Base-by-base conservation (phyloP, 23 red algal species). In the Gracilaria domingensis region DNA sequence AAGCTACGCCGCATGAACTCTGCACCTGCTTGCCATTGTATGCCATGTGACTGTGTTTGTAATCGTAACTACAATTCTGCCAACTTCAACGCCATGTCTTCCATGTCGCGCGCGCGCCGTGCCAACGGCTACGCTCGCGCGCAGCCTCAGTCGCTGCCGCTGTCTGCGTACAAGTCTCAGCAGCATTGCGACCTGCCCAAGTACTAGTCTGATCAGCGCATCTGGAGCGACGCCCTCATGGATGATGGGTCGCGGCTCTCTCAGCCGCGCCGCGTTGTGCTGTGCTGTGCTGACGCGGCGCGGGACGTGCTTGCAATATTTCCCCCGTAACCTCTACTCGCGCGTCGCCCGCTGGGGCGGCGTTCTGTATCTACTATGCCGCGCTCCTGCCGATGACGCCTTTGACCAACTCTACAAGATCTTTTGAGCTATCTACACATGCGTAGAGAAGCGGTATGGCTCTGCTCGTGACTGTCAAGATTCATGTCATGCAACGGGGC, bases 1-100 rank as follows among this genome's bases (percentile, higher is more conserved):
- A 70, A 34, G 30, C 28, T 70, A 17, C 65, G 24, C 13, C 65
- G 28, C 16, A 70, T 70, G 65, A 70, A 34, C 65, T 70, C 65
- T 33, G 65, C 65, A 8, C 65, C 65, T 4, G 65, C 35, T 38
- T 70, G 65, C 16, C 12, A 70, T 38, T 70, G 65, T 34, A 16
- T 36, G 65, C 65, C 4, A 14, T 38, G 13, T 70, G 65, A 70
- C 35, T 70, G 65, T 70, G 30, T 24, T 38, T 70, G 65, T 38
- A 34, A 25, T 34, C 65, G 28, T 17, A 45, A 4, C 5, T 7
- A 45, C 42, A 45, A 45, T 45, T 45, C 5, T 45, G 4, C 28
- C 65, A 36, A 70, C 25, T 33, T 34, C 25, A 66, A 66, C 60
- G 60, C 21, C 60, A 33, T 7, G 12, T 70, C 24, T 70, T 3